A percentile compares a stretch with the other conserved stretches of the same genome.
These are phyloP conservation scores for Aspergillus viridinutans DNA, from an alignment of 2,329 filamentous ascomycete genomes.

Conservation along the genomic window DNA sequence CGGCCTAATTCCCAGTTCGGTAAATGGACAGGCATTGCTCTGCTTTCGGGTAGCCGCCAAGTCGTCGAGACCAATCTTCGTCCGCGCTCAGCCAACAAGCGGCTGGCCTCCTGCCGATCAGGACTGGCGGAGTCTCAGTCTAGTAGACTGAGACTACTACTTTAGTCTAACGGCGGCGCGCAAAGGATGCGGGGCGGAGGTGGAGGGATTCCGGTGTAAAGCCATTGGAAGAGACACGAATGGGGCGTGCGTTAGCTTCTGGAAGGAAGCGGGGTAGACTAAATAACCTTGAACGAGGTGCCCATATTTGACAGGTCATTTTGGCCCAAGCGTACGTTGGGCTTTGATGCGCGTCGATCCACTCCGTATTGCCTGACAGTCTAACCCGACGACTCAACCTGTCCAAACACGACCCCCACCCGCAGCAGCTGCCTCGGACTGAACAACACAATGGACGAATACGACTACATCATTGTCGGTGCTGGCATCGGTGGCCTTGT, in stretches of 20 bases:
- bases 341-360: background rate
- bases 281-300: background rate
- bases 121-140: background rate
- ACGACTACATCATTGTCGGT: conserved; percentile 31
- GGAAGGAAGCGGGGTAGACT: background rate
- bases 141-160: too few species aligned
- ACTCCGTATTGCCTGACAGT: background rate
- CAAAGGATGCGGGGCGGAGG: background rate
- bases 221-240: background rate
- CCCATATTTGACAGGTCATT: background rate
- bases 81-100: background rate
- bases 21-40: background rate
- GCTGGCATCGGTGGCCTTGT: conserved; percentile 30
- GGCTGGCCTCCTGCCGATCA: background rate
- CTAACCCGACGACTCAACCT: background rate
- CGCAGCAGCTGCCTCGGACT: background rate
- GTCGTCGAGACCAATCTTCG: background rate
- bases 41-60: background rate
- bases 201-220: background rate
- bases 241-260: background rate
- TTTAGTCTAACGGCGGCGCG: background rate
- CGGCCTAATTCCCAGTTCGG: background rate
- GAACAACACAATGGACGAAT: background rate
- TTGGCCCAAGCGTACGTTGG: background rate
- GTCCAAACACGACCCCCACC: background rate